These are phyloP conservation scores for Colletotrichum incanum DNA, from an alignment of 2,329 filamentous ascomycete genomes.

Conservation along the genomic window DNA sequence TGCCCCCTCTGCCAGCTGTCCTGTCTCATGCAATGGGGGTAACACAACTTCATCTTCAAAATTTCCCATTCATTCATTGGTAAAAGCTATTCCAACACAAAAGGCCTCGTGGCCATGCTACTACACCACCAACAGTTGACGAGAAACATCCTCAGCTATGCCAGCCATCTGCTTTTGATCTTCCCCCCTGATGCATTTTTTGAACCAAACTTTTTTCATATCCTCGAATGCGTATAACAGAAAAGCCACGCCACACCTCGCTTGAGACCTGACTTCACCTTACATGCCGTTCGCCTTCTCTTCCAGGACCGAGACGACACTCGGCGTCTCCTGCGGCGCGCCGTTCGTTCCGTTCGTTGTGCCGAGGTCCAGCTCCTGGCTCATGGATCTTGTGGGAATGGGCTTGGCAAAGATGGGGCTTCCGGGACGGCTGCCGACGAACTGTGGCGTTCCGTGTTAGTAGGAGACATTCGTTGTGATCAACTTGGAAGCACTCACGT, in stretches of 20 bases:
- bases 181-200: background rate
- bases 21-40: background rate
- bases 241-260: background rate
- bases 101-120: background rate
- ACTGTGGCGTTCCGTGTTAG: slow-evolving; percentile 64
- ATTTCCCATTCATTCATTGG: background rate
- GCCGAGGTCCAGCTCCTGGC: slow-evolving; percentile 51
- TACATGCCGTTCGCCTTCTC: slow-evolving; percentile 57
- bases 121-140: background rate
- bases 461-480: slow-evolving; percentile 2
- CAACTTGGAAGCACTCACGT: slow-evolving; percentile 70
- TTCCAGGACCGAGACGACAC: slow-evolving; percentile 56
- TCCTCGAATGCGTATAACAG: slow-evolving; percentile 11
- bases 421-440: slow-evolving; percentile 78
- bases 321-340: slow-evolving; percentile 46
- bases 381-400: slow-evolving; percentile 53
- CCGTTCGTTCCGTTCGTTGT: slow-evolving; percentile 48
- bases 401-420: slow-evolving; percentile 71
- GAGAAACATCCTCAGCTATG: background rate
- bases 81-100: background rate
- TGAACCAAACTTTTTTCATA: slow-evolving; percentile 20
- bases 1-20: background rate
- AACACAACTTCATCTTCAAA: background rate
- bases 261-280: background rate
- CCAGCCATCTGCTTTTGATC: slow-evolving; percentile 1